A percentile compares a stretch with the other conserved stretches of the same genome.
These are phyloP conservation scores for Rhazya stricta DNA, from an alignment of 257 asterid species.

Conservation along the genomic window DNA sequence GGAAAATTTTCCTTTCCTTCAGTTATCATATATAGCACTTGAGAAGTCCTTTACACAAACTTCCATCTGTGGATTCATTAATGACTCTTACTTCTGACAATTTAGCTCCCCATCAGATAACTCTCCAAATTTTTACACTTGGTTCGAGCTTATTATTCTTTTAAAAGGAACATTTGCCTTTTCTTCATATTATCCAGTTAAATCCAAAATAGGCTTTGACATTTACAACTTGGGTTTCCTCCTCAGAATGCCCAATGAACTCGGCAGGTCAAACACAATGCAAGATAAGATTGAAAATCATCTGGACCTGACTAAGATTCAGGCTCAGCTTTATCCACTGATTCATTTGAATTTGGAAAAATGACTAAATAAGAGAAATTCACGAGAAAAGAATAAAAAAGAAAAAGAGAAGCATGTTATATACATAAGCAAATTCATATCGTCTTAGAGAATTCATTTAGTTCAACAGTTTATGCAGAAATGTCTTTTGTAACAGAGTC, in stretches of 20 bases:
- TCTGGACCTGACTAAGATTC: background rate
- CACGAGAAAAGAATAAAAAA: too few relatives aligned
- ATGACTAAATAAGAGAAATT: background rate
- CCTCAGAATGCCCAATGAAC: background rate
- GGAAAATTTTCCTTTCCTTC: background rate
- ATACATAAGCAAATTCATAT: background rate
- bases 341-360: background rate
- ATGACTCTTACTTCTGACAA: background rate
- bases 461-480: background rate
- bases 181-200: too few relatives aligned
- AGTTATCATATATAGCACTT: background rate
- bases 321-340: background rate
- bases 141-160: background rate
- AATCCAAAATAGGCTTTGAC: too few relatives aligned
- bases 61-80: background rate
- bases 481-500: background rate
- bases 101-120: background rate
- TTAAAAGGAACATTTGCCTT: background rate
- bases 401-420: too few relatives aligned
- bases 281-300: background rate
- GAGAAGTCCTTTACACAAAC: background rate
- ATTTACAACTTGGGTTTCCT: background rate
- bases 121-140: background rate
- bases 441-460: background rate
- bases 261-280: background rate